A percentile compares a stretch with the other conserved stretches of the same genome.
Evolutionary conservation across 176 grass and related monocot species (phyloP).

Genomic region (Avena eriantha): DNA sequence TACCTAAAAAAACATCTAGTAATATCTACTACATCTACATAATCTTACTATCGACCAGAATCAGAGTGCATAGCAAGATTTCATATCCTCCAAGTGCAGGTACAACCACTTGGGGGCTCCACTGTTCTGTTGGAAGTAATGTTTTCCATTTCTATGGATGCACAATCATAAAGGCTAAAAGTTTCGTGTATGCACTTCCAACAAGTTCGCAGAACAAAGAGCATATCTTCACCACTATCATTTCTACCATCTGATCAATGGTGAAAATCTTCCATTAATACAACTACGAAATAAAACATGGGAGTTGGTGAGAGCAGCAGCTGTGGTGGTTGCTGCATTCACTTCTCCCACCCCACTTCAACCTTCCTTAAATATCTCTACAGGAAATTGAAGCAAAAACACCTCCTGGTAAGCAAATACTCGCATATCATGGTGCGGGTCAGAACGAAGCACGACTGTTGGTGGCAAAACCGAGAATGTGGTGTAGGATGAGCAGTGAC

Average conservation of each 20-base stretch:
- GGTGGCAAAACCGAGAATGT: background rate
- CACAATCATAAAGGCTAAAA: background rate
- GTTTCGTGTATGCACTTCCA: background rate
- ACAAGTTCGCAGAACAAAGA: constrained; percentile 34
- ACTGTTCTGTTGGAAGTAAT: constrained; percentile 19
- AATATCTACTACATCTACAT: constrained; percentile 4
- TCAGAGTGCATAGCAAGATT: background rate
- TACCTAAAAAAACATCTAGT: constrained; percentile 10
- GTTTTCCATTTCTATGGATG: background rate
- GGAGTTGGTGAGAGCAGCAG: background rate
- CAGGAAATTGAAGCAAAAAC: background rate
- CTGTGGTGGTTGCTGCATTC: constrained; percentile 8
- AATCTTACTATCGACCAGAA: constrained; percentile 21
- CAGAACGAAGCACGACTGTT: constrained; percentile 4
- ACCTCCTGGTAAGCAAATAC: background rate
- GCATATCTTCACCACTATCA: constrained; percentile 33
- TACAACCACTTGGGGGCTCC: background rate
- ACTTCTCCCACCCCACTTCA: background rate
- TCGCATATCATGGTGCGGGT: background rate
- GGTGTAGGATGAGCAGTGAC: background rate
- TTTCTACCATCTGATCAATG: constrained; percentile 5
- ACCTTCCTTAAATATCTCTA: background rate
- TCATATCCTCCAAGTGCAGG: background rate
- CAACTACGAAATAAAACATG: background rate
- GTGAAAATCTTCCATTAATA: constrained; percentile 4